These are phyloP conservation scores for Fraxinus quadrangulata DNA, from an alignment of 257 asterid genomes.

Conservation along the genomic window DNA sequence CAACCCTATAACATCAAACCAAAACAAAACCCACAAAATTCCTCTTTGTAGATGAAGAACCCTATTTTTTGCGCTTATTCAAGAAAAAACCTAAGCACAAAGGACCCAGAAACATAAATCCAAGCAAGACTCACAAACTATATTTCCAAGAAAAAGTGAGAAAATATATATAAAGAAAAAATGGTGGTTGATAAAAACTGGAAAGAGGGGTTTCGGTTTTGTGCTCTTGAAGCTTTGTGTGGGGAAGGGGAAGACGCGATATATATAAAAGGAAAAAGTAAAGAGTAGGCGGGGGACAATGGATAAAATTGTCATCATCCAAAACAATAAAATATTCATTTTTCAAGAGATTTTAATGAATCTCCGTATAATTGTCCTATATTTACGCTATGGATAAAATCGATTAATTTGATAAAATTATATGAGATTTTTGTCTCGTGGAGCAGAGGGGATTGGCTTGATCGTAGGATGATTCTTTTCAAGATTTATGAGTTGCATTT, in stretches of 20 bases:
- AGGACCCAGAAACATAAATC: slow-evolving; percentile 20
- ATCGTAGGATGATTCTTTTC: slow-evolving; percentile 2
- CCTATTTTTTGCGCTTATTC: not conserved
- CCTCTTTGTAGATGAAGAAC: not conserved
- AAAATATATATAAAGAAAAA: too few species aligned
- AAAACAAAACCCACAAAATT: not conserved
- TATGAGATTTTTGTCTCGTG: too few species aligned
- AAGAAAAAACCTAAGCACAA: too few species aligned
- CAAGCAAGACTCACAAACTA: not conserved
- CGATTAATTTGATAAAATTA: too few species aligned
- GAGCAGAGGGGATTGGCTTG: too few species aligned
- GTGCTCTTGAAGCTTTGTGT: slow-evolving; percentile 22
- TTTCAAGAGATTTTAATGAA: not conserved
- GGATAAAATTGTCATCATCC: slow-evolving; percentile 41
- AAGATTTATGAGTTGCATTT: not conserved
- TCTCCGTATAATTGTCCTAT: too few species aligned
- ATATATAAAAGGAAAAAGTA: slow-evolving; percentile 19
- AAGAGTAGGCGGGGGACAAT: slow-evolving; percentile 35
- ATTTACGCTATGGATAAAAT: too few species aligned
- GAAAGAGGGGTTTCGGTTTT: slow-evolving; percentile 27
- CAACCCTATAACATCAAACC: not conserved
- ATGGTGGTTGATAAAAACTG: slow-evolving; percentile 26
- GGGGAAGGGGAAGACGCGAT: not conserved
- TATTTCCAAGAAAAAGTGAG: slow-evolving; percentile 13
- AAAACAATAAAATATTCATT: slow-evolving; percentile 12